Conservation (phyloP, 2,329 filamentous ascomycete genomes). For the Hansfordia pulvinata region DNA sequence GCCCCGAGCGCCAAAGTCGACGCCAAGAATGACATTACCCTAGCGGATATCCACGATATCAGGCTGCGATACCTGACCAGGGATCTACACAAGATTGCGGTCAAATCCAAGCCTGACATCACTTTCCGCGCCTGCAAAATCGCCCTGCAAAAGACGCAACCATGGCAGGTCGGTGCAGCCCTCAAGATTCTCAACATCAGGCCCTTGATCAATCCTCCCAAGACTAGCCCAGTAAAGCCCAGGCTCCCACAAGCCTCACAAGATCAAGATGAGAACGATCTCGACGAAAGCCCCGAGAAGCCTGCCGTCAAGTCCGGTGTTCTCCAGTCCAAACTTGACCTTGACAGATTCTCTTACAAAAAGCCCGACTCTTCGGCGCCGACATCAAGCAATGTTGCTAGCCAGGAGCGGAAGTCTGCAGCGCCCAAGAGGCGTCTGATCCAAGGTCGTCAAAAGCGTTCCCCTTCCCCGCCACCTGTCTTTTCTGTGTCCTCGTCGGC, state of each 20-base stretch:
- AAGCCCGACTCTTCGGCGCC: too few species aligned
- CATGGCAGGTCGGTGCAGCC: conserved; percentile 9
- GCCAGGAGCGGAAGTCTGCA: too few species aligned
- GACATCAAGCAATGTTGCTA: too few species aligned
- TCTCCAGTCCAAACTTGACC: too few species aligned
- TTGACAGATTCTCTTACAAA: too few species aligned
- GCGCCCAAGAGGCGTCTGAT: conserved; percentile 14
- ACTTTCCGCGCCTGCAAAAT: conserved; percentile 15
- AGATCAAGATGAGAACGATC: too few species aligned
- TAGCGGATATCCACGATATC: conserved; percentile 15
- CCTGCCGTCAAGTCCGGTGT: too few species aligned
- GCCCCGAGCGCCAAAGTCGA: conserved; percentile 1
- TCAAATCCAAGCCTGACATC: conserved; percentile 11
- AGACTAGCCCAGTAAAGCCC: too few species aligned
- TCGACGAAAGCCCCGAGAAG: too few species aligned
- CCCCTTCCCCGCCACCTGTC: conserved; percentile 12
- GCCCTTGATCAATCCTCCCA: too few species aligned
- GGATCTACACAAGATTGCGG: conserved; percentile 14
- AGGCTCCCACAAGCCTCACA: too few species aligned
- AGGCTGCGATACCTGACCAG: conserved; percentile 15
- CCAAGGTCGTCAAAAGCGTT: conserved; percentile 13
- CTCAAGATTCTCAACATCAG: too few species aligned
- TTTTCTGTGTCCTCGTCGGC: conserved; percentile 18
- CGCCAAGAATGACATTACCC: conserved; percentile 10
- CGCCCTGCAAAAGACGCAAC: conserved; percentile 11